Evolutionary conservation across 345 rosid genomes (phyloP), one percentile per base, ranked within the genome.

Genomic region (Hypericum perforatum): DNA sequence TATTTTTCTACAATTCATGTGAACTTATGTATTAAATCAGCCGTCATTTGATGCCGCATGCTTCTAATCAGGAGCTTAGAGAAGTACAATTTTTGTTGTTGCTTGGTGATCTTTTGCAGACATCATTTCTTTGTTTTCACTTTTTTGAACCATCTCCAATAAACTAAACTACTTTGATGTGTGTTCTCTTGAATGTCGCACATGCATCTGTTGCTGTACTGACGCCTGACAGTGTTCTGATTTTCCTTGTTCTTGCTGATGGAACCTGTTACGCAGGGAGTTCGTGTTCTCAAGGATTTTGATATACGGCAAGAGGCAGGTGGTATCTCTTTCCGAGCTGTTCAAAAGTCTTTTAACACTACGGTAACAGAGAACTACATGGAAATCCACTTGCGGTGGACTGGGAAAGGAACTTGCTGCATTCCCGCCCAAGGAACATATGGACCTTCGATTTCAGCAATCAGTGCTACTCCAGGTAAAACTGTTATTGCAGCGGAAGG

Each of bases 381-480:
- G 3, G 48, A 44, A 11, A 44, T 44, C 48, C 48, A 44, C 14
- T 44, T 44, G 13, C 14, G 11, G 11, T 44, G 48, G 48, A 15
- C 48, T 44, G 48, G 32, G 32, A 22, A 22, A 11, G 48, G 48
- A 15, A 44, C 48, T 44, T 44, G 48, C 14, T 44, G 48, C 48
- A 9, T 44, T 44, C 48, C 48, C 6, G 7, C n/a, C 14, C 48
- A n/a, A 11, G 48, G 48, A 9, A 44, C 48, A 9, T 44, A 44
- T n/a, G 48, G 48, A 3, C 48, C 48, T 9, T 44, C 48, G 3
- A 44, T 44, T 44, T 44, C 48, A 7, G 48, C 48, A 44, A 44
- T 44, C 48, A 44, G 48, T 44, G 48, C 12, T n/a, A 44, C 12
- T 15, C 48, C 48, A 44, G 13, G 48, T 44, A n/a, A 44, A n/a